Evolutionary conservation across 257 asterid genomes (phyloP).

Genomic region (Fraxinus americana): DNA sequence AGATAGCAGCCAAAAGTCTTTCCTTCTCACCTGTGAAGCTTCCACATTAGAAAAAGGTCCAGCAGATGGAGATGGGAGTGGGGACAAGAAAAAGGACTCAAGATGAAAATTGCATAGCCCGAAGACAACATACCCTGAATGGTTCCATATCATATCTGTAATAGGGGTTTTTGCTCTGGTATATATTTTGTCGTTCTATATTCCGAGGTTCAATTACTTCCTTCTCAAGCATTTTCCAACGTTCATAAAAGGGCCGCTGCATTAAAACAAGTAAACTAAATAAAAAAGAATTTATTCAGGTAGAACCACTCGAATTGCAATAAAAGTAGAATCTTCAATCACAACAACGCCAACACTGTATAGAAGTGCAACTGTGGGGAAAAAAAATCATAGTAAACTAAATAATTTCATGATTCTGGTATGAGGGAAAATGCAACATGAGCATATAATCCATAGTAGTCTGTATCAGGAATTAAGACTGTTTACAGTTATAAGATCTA

Average conservation of each 20-base stretch:
- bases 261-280: slow-evolving; percentile 20
- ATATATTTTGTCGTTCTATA: slow-evolving; percentile 59
- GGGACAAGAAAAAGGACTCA: slow-evolving; percentile 3
- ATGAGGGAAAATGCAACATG: not conserved
- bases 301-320: not conserved
- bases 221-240: slow-evolving; percentile 97
- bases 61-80: not conserved
- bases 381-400: not conserved
- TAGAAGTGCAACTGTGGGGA: not conserved
- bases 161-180: slow-evolving; percentile 64
- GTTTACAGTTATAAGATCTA: not conserved
- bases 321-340: not conserved
- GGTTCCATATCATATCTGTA: slow-evolving; percentile 95
- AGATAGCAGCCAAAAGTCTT: slow-evolving; percentile 95
- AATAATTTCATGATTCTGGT: slow-evolving; percentile 7
- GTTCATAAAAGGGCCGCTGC: slow-evolving; percentile 92
- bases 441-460: not conserved
- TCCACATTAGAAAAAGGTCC: slow-evolving; percentile 32
- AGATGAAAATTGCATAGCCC: slow-evolving; percentile 31
- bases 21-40: slow-evolving; percentile 83
- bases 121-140: slow-evolving; percentile 65
- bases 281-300: slow-evolving; percentile 10
- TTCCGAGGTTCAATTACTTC: slow-evolving; percentile 94
- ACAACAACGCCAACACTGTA: too few species aligned
- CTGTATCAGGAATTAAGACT: not conserved